Evolutionary conservation across 2,329 filamentous ascomycete genomes (phyloP), one percentile per base, ranked within the genome.

Genomic region (Cladosporium sp.): DNA sequence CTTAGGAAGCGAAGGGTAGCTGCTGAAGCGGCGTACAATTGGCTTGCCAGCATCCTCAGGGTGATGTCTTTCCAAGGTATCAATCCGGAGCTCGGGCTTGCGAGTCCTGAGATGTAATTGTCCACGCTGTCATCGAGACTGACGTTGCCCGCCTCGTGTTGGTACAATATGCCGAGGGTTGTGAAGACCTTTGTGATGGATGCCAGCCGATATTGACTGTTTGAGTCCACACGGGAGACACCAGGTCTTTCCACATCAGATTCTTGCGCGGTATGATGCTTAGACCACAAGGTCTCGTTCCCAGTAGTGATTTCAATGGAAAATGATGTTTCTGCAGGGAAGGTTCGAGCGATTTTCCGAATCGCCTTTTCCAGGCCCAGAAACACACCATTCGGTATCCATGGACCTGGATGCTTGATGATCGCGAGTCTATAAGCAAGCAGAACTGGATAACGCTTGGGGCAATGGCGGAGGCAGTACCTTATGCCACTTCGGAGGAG

Each of bases 151-250:
- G 74, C 71, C 28, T 81, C 76, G 2, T 81, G 76, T 46, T 77
- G 77, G 49, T 81, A 74, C 10, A 83, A 61, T 2, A 74, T 70
- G 2, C 77, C 76, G 45, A 83, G 72, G 2, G 72, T 72, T 2
- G 79, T 74, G 51, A 80, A 62, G 2, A 81, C 62, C 51, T 75
- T 75, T 5, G 72, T 72, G 49, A 66, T 62, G 3, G 60, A 64
- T 4, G 66, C 66, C 10, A 69, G 64, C n/a, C 72, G 66, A 55
- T 74, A 75, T 2, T 70, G 55, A 22, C 69, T 71, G 42, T 71
- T 63, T 9, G 66, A 64, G 34, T 69, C 68, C 34, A 74, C 68
- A 31, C 64, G 37, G 0, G 59, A 59, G 34, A 66, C 63, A 34
- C 71, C 70, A 5, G 68, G 68, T 1, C 70, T 66, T 1, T 66